A percentile compares a stretch with the other conserved stretches of the same genome.
Evolutionary conservation across 108 stramenopile species (phyloP).

Genomic region (Thalassiosira profunda): DNA sequence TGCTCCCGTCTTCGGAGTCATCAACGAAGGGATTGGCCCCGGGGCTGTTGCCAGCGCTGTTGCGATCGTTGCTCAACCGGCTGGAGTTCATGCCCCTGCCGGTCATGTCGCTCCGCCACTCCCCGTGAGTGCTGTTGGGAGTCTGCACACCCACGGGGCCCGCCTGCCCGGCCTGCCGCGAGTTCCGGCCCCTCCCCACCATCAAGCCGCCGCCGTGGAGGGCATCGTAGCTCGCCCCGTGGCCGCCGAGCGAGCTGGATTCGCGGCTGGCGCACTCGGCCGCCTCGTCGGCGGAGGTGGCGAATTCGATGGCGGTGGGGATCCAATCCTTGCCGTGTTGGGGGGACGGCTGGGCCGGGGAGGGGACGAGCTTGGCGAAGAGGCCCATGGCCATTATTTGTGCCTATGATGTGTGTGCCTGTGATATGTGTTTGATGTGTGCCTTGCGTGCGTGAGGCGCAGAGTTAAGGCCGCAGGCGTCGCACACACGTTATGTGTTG

Average conservation of each 20-base stretch:
- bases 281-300: not conserved
- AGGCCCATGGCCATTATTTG: too few species aligned
- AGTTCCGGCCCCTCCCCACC: not conserved
- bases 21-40: not conserved
- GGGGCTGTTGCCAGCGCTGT: not conserved
- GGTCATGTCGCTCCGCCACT: not conserved
- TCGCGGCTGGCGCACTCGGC: not conserved
- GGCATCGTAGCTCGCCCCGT: not conserved
- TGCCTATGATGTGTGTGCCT: too few species aligned
- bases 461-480: too few species aligned
- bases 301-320: constrained; percentile 16
- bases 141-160: too few species aligned
- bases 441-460: too few species aligned
- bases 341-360: too few species aligned
- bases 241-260: not conserved
- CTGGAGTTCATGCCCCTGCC: not conserved
- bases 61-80: not conserved
- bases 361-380: not conserved
- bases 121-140: too few species aligned
- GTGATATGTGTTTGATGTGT: too few species aligned
- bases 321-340: not conserved
- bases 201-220: not conserved
- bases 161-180: not conserved
- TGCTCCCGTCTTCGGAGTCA: not conserved
- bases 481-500: too few species aligned